phyloP scores from a whole-genome alignment of 768 basidiomycete genomes.

The Leccinum boreale region DNA sequence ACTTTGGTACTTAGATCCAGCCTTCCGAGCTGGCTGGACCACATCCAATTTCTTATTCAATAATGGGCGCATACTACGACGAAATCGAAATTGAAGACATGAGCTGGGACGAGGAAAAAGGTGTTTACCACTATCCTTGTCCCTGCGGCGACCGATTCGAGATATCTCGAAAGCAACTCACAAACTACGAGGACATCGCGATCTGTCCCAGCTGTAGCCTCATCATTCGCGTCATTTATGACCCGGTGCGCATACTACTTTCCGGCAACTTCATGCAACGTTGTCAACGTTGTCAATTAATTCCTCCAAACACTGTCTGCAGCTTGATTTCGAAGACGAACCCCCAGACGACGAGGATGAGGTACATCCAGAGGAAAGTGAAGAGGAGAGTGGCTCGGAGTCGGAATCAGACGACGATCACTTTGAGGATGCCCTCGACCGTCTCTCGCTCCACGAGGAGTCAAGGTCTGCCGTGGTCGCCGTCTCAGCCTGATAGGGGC shows the following conservation, averaged over 20 bases:
- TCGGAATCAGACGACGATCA: constrained; percentile 41
- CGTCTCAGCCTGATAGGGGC: constrained; percentile 13
- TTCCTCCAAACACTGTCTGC: not conserved
- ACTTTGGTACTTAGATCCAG: no score
- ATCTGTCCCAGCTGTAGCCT: constrained; percentile 96
- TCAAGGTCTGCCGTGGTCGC: constrained; percentile 10
- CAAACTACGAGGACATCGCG: constrained; percentile 89
- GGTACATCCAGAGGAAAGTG: constrained; percentile 20
- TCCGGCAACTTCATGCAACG: not conserved
- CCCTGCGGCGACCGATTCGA: constrained; percentile 99
- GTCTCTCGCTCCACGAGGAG: constrained; percentile 38
- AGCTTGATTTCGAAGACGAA: constrained; percentile 87
- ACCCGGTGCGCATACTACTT: constrained; percentile 65
- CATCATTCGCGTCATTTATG: constrained; percentile 88
- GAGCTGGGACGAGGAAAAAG: constrained; percentile 79
- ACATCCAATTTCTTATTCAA: not conserved
- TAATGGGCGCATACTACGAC: constrained; percentile 89
- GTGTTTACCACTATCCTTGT: constrained; percentile 94
- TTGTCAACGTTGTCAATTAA: not conserved
- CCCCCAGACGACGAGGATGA: constrained; percentile 45
- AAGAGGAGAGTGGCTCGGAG: constrained; percentile 33
- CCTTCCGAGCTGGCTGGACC: no score
- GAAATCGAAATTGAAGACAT: constrained; percentile 98
- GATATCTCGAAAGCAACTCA: constrained; percentile 81
- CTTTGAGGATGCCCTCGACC: constrained; percentile 64